Evolutionary conservation across 176 grass and related monocot species (phyloP).

Genomic region (Oryza rufipogon): DNA sequence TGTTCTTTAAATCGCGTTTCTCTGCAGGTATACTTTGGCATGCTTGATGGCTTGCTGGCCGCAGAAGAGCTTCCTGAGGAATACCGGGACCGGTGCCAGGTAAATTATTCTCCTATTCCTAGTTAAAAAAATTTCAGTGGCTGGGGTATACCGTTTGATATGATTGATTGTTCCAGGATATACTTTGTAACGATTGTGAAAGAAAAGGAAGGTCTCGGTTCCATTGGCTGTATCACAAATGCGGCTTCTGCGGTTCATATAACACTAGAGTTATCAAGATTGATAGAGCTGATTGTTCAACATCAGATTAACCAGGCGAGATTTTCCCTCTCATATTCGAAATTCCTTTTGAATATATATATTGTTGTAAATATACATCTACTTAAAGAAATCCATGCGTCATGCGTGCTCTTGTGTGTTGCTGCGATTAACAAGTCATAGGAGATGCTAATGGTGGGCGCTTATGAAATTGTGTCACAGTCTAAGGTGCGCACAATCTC

Average conservation of each 20-base stretch:
- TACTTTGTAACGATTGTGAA: conserved; percentile 87
- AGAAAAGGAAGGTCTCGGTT: conserved; percentile 73
- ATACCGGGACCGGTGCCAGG: conserved; percentile 78
- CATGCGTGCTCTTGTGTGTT: not conserved
- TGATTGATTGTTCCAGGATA: conserved; percentile 55
- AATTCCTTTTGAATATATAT: not conserved
- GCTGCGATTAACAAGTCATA: not conserved
- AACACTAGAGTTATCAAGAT: conserved; percentile 92
- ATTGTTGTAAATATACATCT: conserved; percentile 35
- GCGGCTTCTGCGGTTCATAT: conserved; percentile 70
- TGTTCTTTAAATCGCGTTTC: not conserved
- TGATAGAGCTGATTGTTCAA: conserved; percentile 51
- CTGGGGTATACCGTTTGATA: not conserved
- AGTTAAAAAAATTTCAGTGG: not conserved
- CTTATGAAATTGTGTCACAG: not conserved
- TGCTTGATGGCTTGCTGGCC: conserved; percentile 86
- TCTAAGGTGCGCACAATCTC: not conserved
- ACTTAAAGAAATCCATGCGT: not conserved
- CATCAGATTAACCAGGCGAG: conserved; percentile 49
- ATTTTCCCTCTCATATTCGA: not conserved
- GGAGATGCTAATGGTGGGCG: not conserved
- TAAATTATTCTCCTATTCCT: conserved; percentile 10
- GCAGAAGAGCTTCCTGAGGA: conserved; percentile 86
- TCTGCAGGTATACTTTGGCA: conserved; percentile 88
- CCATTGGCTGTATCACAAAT: conserved; percentile 94